These are phyloP conservation scores for Rachicladosporium sp. DNA, from an alignment of 2,329 filamentous ascomycete species.

Conservation along the genomic window DNA sequence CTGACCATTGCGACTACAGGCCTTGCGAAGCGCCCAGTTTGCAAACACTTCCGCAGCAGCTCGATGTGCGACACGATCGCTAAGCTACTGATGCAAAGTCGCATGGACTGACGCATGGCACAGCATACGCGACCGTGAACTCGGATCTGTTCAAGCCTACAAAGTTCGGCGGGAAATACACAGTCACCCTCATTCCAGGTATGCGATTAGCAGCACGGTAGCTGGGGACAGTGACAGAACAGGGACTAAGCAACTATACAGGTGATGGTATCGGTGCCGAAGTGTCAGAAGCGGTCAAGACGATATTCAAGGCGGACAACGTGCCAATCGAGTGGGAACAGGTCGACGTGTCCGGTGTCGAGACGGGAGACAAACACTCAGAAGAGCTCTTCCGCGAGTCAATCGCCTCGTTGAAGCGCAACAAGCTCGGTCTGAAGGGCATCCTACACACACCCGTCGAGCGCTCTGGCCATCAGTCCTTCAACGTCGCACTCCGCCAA, in stretches of 20 bases:
- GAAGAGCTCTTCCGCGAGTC: conserved; percentile 94
- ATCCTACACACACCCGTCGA: conserved; percentile 96
- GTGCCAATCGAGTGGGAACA: conserved; percentile 98
- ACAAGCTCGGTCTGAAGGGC: conserved; percentile 98
- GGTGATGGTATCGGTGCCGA: conserved; percentile 95
- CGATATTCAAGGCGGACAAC: conserved; percentile 98
- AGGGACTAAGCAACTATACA: conserved; percentile 17
- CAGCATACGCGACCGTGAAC: conserved; percentile 66
- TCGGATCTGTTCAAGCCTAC: conserved; percentile 98
- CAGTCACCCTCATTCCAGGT: conserved; percentile 94
- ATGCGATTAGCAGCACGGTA: conserved; percentile 20
- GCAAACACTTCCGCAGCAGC: conserved; percentile 39
- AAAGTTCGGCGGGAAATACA: conserved; percentile 99
- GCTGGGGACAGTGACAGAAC: conserved; percentile 1
- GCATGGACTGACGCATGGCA: conserved; percentile 10
- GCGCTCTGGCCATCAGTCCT: conserved; percentile 93
- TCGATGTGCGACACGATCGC: conserved; percentile 37
- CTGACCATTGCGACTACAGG: conserved; percentile 25
- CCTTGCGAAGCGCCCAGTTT: conserved; percentile 38
- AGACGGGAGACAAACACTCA: conserved; percentile 71
- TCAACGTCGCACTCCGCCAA: conserved; percentile 98
- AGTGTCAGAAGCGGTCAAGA: conserved; percentile 96
- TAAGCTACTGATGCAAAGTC: conserved; percentile 4
- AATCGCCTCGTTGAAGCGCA: conserved; percentile 88
- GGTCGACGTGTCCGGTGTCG: conserved; percentile 86